These are phyloP conservation scores for Neoboletus brunneissimus DNA, from an alignment of 768 basidiomycete genomes.

Conservation along the genomic window DNA sequence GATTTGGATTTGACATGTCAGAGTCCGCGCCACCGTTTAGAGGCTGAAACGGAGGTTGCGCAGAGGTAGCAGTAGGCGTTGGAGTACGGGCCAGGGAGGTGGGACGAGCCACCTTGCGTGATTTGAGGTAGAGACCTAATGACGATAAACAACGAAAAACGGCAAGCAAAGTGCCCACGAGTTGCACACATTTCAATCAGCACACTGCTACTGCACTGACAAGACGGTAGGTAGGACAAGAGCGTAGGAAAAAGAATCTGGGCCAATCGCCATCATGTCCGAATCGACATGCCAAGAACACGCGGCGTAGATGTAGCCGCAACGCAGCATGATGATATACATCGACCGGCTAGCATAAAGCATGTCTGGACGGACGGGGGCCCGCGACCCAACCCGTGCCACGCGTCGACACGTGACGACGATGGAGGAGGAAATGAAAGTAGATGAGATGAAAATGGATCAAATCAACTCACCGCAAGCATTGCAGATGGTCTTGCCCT, in stretches of 20 bases:
- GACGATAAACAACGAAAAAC: conserved; percentile 33
- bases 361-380: conserved; percentile 27
- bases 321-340: conserved; percentile 34
- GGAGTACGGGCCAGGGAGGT: conserved; percentile 49
- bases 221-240: conserved; percentile 32
- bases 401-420: conserved; percentile 40
- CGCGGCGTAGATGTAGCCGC: conserved; percentile 32
- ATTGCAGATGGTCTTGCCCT: conserved; percentile 85
- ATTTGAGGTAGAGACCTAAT: conserved; percentile 83
- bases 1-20: conserved; percentile 38
- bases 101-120: conserved; percentile 72
- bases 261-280: conserved; percentile 36
- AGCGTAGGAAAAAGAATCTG: conserved; percentile 32
- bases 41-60: conserved; percentile 30
- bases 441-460: conserved; percentile 33
- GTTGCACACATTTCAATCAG: conserved; percentile 41
- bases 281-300: conserved; percentile 35
- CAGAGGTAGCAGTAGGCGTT: conserved; percentile 33
- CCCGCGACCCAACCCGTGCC: conserved; percentile 33
- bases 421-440: conserved; percentile 33
- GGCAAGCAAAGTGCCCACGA: conserved; percentile 35
- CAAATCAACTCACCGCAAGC: conserved; percentile 72
- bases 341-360: conserved; percentile 29
- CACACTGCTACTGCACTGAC: conserved; percentile 35
- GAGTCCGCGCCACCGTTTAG: conserved; percentile 35